Conservation (phyloP, 1,139 yeast genomes). For the Suhomyces bolitotheri region DNA sequence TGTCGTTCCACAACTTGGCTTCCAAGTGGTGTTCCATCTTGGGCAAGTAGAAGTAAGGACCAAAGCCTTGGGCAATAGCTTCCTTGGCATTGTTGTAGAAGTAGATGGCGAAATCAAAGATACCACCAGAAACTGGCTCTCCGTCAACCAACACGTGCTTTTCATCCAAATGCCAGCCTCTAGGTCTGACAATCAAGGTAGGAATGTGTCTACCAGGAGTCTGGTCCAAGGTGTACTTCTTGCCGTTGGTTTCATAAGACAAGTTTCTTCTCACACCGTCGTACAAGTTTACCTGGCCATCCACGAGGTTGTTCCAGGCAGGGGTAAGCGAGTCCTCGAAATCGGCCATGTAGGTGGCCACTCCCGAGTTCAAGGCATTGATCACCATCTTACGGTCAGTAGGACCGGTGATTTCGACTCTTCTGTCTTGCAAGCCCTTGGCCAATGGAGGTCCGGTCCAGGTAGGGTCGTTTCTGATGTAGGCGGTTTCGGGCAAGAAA, state of each 20-base stretch:
- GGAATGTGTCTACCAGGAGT: constrained; percentile 61
- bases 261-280: constrained; percentile 79
- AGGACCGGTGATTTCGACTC: constrained; percentile 89
- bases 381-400: constrained; percentile 90
- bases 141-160: constrained; percentile 74
- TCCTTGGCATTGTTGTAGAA: constrained; percentile 39
- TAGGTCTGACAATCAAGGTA: constrained; percentile 77
- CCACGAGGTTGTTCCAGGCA: constrained; percentile 85
- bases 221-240: constrained; percentile 59
- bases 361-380: constrained; percentile 86
- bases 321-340: constrained; percentile 95
- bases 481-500: constrained; percentile 69
- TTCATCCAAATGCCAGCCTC: constrained; percentile 85
- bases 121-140: constrained; percentile 70
- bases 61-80: constrained; percentile 24
- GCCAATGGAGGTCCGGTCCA: constrained; percentile 83
- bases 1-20: constrained; percentile 32
- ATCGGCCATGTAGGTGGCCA: constrained; percentile 93
- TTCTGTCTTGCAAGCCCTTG: constrained; percentile 73
- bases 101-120: constrained; percentile 76
- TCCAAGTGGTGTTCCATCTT: constrained; percentile 35
- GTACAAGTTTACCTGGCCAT: constrained; percentile 88
- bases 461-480: constrained; percentile 68
- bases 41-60: constrained; percentile 33
- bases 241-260: constrained; percentile 56